A percentile compares a stretch with the other conserved stretches of the same genome.
Evolutionary conservation across 108 stramenopile species (phyloP).

Genomic region (Epithemia pelagica): DNA sequence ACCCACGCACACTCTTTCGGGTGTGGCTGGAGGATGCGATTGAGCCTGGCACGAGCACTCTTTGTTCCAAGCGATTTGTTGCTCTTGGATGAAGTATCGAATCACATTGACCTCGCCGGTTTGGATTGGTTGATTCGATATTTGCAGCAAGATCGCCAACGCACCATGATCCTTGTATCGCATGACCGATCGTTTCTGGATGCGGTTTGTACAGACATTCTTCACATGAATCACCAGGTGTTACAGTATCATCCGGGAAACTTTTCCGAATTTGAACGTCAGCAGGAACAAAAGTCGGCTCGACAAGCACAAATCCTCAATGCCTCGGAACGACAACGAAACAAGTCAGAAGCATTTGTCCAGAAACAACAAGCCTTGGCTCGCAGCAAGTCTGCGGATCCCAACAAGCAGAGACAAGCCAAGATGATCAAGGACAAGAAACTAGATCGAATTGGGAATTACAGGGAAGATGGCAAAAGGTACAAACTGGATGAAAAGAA

Average conservation of each 20-base stretch:
- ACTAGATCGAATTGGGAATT: conserved; percentile 51
- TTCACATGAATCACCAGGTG: conserved; percentile 28
- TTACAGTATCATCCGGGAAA: conserved; percentile 64
- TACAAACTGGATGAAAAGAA: conserved; percentile 36
- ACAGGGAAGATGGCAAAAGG: conserved; percentile 57
- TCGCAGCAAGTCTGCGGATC: conserved; percentile 43
- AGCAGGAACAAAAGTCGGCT: conserved; percentile 42
- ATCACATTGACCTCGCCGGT: conserved; percentile 88
- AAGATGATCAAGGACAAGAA: conserved; percentile 61
- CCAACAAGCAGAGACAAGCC: conserved; percentile 68
- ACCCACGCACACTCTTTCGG: conserved; percentile 66
- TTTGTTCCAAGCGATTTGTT: conserved; percentile 69
- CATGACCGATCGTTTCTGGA: conserved; percentile 90
- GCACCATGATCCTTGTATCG: conserved; percentile 77
- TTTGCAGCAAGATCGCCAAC: conserved; percentile 43
- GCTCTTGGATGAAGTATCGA: conserved; percentile 89
- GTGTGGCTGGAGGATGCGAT: conserved; percentile 95
- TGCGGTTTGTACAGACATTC: conserved; percentile 60
- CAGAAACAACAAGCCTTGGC: conserved; percentile 46
- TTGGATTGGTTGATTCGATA: conserved; percentile 79
- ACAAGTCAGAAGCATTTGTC: conserved; percentile 54
- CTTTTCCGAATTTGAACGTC: conserved; percentile 46
- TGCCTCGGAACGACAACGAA: conserved; percentile 50
- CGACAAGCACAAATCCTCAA: conserved; percentile 54
- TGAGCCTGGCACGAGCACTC: conserved; percentile 76